Base-by-base conservation (phyloP, 2,329 filamentous ascomycete genomes). In the Aspergillus sp. region DNA sequence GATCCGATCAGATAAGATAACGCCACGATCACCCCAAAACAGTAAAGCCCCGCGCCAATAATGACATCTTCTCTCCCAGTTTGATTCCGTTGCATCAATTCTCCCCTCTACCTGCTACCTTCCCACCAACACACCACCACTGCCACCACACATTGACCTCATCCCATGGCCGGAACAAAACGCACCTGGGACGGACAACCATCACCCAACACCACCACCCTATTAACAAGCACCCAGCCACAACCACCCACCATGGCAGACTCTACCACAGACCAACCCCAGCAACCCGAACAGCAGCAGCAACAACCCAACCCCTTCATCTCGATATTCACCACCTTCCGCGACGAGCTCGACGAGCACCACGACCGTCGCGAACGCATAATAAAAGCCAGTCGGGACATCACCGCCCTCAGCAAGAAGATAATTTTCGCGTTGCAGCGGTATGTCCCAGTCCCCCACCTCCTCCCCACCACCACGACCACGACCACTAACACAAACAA, bases 321-420 rank as follows among this genome's bases (percentile, higher is more conserved):
- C 62, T 74, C 88, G 66, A 92, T 98, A 84, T 99, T 99, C 74
- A 89, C 91, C 75, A 80, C 76, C 7, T 96, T 98, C 75, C 89
- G 93, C 54, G 84, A 89, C 70, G 93, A 97, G 77, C 83, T 99
- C 27, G 95, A 99, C 72, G 87, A 95, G 77, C 94, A 98, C 74
- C 91, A 99, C 76, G 95, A 98, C 77, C 88, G 95, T 15, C 86
- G 92, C 59, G 93, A 97, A 79, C 86, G 90, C 56, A 87, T 96
- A 67, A 90, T 96, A 72, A 99, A 98, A 80, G 89, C 88, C 2
- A 96, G 91, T 8, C 84, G 94, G 63, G 95, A 99, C 75, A 90
- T 99, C 60, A 99, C 95, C 6, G 92, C 92, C 0, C 82, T 92
- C 57, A 96, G 92, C 78, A 99, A 99, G 83, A 99, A 98, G 80